A percentile compares a stretch with the other conserved stretches of the same genome.
Evolutionary conservation across 768 basidiomycete species (phyloP).

Genomic region (Boletus pseudo-olivaceus): DNA sequence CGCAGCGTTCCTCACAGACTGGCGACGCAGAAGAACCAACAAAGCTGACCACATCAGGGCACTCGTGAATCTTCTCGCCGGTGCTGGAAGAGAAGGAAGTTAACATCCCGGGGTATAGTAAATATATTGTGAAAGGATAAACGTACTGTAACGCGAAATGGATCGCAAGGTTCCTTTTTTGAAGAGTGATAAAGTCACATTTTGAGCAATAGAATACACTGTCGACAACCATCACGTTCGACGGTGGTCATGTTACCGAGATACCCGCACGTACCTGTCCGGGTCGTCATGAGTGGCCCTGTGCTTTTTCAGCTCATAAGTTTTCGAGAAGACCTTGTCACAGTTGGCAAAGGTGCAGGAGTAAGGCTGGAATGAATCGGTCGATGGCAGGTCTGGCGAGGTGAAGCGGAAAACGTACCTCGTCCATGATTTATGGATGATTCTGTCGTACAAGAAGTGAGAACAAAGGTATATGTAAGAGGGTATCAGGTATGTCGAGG

Average conservation of each 20-base stretch:
- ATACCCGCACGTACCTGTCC: not conserved
- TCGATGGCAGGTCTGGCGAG: slow-evolving; percentile 1
- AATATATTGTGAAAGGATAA: not conserved
- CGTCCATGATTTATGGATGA: slow-evolving; percentile 8
- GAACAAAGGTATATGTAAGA: not conserved
- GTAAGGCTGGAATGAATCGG: not conserved
- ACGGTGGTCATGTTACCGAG: not conserved
- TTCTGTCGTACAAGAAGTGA: not conserved
- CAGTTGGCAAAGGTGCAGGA: slow-evolving; percentile 3
- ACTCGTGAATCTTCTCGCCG: slow-evolving; percentile 16
- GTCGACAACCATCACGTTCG: not conserved
- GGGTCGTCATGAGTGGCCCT: slow-evolving; percentile 10
- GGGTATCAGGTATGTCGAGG: not conserved
- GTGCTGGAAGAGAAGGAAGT: slow-evolving; percentile 12
- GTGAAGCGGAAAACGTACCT: not conserved
- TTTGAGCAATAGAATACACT: slow-evolving; percentile 14
- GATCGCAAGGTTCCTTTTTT: slow-evolving; percentile 21
- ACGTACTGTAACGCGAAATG: slow-evolving; percentile 22
- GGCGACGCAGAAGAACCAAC: not conserved
- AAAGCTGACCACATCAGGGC: slow-evolving; percentile 8
- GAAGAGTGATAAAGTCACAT: slow-evolving; percentile 16
- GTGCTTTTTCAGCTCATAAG: slow-evolving; percentile 23
- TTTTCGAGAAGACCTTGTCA: slow-evolving; percentile 4
- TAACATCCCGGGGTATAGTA: not conserved
- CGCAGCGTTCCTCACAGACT: slow-evolving; percentile 4